Evolutionary conservation across 345 rosid species (phyloP), one percentile per base, ranked within the genome.

Genomic region (Garcia nutans): DNA sequence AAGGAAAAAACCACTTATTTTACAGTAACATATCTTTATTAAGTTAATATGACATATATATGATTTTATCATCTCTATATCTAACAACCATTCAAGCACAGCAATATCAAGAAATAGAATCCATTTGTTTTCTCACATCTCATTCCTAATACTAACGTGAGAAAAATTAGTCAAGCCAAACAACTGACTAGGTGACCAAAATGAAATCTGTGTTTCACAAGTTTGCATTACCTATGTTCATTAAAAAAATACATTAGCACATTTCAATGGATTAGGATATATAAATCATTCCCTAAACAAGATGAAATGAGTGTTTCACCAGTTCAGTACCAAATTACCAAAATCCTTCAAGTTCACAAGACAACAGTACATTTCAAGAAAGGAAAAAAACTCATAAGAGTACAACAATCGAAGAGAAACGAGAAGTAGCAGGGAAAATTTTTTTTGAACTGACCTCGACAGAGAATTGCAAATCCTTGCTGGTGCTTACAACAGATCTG

Each of bases 401-500:
- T 65, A 19, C 13, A 22, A 75, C 11, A 5, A 16, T 10, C 15
- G 16, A 28, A n/a, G 23, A 2, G 8, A 24, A 10, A 65, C 1
- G 22, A 3, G 20, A 26, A 47, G 31, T 19, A 20, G 65, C 10
- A 70, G 17, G 24, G 10, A 23, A 50, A 16, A 2, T 37, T 33
- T 72, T 45, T 45, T 37, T 17, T 37, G 22, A 67, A 85, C 97
- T 81, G 65, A 91, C 99, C 98, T 96, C 99, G 19, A 92, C 91
- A 77, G 99, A 91, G 85, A 96, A 96, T 76, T 88, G 93, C 83
- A 93, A 86, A 85, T 96, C 97, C 84, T 89, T 91, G 76, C 97
- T 89, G 74, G 95, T 93, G 87, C 92, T 89, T 78, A 90, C 85
- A 77, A 92, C 90, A 59, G 95, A 68, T 78, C 86, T 91, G 86